These are phyloP conservation scores for Butyriboletus appendiculatus DNA, from an alignment of 1,284 basidiomycete genomes.

Conservation along the genomic window DNA sequence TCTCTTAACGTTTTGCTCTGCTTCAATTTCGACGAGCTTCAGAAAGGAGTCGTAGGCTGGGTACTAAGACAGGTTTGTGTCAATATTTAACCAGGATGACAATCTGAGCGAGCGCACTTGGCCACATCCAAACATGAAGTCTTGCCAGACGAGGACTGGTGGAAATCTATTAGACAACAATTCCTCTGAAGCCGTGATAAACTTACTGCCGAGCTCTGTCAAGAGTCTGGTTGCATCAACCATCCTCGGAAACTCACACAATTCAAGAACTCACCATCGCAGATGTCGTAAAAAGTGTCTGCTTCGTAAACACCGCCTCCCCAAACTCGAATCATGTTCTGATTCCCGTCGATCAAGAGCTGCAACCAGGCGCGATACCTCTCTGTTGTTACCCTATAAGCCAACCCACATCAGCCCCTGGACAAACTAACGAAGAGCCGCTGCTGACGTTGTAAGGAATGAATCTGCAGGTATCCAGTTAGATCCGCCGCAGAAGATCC, in stretches of 20 bases:
- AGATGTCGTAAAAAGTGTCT: constrained; percentile 77
- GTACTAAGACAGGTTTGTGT: constrained; percentile 45
- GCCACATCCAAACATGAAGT: constrained; percentile 88
- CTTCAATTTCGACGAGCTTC: constrained; percentile 65
- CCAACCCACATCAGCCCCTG: not conserved
- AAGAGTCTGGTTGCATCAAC: not conserved
- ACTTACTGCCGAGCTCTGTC: constrained; percentile 67
- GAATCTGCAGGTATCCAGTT: constrained; percentile 95
- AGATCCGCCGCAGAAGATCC: constrained; percentile 88
- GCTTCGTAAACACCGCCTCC: constrained; percentile 84
- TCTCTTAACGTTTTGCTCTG: constrained; percentile 71
- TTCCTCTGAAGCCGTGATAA: constrained; percentile 6
- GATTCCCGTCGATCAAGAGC: constrained; percentile 76
- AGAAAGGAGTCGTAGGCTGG: constrained; percentile 77
- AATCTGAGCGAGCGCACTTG: constrained; percentile 42
- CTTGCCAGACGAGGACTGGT: constrained; percentile 84
- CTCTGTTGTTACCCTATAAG: constrained; percentile 48
- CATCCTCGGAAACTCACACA: not conserved
- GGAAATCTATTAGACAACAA: constrained; percentile 18
- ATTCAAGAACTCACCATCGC: constrained; percentile 56
- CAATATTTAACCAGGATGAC: constrained; percentile 6
- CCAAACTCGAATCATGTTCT: constrained; percentile 86
- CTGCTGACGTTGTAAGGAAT: constrained; percentile 74
- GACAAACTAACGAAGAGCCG: constrained; percentile 10
- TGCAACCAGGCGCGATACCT: constrained; percentile 73